Conservation (phyloP, 2,329 filamentous ascomycete genomes). For the Botrytis galanthina region DNA sequence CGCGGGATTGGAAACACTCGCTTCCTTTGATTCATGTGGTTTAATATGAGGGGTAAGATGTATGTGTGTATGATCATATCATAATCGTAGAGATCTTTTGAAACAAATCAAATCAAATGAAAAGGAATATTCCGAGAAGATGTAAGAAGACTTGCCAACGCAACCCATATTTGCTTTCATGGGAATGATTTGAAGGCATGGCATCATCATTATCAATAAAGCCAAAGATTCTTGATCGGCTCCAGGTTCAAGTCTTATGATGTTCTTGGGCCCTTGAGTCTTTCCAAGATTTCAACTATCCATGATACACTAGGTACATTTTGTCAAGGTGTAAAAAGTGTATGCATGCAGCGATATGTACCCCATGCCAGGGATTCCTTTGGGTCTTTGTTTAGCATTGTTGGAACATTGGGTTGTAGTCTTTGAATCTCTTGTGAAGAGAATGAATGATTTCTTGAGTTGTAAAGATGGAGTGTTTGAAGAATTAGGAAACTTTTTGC, state of each 20-base stretch:
- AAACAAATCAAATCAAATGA: neutral
- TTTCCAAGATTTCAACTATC: neutral
- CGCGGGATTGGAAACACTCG: conserved; percentile 4
- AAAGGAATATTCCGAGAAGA: neutral
- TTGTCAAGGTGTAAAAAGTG: neutral
- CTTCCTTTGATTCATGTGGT: neutral
- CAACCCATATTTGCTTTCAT: neutral
- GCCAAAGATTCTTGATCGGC: neutral
- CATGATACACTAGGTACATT: neutral
- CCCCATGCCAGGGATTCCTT: conserved; percentile 1
- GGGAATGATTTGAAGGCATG: neutral
- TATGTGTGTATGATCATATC: neutral
- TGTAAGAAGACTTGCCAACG: neutral
- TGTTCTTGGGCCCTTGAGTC: neutral
- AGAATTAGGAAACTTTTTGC: rapidly evolving
- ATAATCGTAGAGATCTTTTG: neutral
- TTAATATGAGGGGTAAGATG: neutral
- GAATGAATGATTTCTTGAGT: neutral
- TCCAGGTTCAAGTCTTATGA: neutral
- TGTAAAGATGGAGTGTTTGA: neutral
- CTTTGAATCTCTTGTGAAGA: neutral
- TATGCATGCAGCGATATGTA: conserved; percentile 8
- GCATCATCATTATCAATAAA: neutral
- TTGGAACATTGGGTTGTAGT: neutral
- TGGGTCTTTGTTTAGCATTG: neutral